Evolutionary conservation across 257 asterid genomes (phyloP).

Genomic region (Penstemon davidsonii): DNA sequence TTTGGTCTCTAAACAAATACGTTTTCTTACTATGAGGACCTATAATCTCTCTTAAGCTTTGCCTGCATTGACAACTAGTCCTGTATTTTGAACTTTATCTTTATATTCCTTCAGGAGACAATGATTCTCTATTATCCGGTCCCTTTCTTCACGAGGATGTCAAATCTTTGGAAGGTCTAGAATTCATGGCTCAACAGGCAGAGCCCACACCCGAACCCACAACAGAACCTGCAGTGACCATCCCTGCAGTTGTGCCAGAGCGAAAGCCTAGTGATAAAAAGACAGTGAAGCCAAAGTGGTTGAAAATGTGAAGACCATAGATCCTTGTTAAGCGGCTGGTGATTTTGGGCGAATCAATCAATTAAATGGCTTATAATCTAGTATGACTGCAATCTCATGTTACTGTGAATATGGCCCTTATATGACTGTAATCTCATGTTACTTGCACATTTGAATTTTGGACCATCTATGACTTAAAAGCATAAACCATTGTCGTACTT

Average conservation of each 20-base stretch:
- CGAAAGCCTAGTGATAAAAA: conserved; percentile 68
- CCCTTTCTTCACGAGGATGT: conserved; percentile 81
- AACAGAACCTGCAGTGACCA: conserved; percentile 32
- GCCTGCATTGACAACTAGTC: not conserved
- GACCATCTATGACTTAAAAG: too few relatives aligned
- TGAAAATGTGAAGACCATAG: conserved; percentile 65
- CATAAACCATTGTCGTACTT: too few relatives aligned
- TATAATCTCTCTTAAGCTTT: too few relatives aligned
- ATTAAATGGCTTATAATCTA: not conserved
- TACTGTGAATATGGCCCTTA: too few relatives aligned
- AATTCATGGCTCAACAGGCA: conserved; percentile 40
- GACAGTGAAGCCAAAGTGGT: conserved; percentile 88
- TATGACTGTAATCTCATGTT: not conserved
- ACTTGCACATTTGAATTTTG: not conserved
- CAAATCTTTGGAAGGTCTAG: conserved; percentile 74
- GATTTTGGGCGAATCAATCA: too few relatives aligned
- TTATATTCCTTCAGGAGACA: conserved; percentile 46
- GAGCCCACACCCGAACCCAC: conserved; percentile 40
- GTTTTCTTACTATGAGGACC: too few relatives aligned
- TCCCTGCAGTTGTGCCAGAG: conserved; percentile 41
- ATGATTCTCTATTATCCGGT: conserved; percentile 44
- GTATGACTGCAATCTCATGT: conserved; percentile 7
- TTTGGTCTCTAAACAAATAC: not conserved
- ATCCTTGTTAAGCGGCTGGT: too few relatives aligned
- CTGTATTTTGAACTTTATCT: not conserved